Conservation (phyloP, 495 filamentous ascomycete genomes). For the Neurospora sp. region DNA sequence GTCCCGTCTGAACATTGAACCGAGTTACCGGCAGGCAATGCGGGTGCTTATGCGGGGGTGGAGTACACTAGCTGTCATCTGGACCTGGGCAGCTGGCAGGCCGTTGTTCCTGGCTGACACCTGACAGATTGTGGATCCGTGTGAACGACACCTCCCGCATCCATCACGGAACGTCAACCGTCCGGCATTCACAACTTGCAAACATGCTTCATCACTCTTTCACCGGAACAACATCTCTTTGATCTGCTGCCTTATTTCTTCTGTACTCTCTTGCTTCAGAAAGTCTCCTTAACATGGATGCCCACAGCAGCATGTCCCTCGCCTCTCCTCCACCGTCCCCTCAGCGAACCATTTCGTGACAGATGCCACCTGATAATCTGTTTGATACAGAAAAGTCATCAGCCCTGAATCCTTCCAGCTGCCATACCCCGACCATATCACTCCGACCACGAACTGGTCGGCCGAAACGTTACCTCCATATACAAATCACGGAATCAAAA, state of each 20-base stretch:
- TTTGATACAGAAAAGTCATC: background rate
- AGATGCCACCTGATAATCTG: background rate
- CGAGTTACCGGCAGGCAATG: background rate
- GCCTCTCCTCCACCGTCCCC: background rate
- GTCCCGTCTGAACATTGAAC: background rate
- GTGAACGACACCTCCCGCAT: background rate
- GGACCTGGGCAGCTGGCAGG: background rate
- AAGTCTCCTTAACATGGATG: background rate
- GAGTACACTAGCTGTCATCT: background rate
- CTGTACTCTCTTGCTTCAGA: background rate
- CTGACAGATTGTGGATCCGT: background rate
- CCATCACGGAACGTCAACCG: background rate
- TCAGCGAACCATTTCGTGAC: background rate
- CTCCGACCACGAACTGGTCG: background rate
- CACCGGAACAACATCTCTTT: background rate
- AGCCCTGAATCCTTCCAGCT: background rate
- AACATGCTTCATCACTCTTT: background rate
- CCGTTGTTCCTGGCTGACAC: background rate
- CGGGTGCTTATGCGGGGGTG: background rate
- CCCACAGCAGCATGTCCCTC: background rate
- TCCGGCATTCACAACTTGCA: background rate
- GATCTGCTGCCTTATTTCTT: background rate
- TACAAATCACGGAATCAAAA: background rate
- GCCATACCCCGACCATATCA: background rate
- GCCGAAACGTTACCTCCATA: background rate